Conservation (phyloP, 306 rosid genomes). For the Parietaria judaica region DNA sequence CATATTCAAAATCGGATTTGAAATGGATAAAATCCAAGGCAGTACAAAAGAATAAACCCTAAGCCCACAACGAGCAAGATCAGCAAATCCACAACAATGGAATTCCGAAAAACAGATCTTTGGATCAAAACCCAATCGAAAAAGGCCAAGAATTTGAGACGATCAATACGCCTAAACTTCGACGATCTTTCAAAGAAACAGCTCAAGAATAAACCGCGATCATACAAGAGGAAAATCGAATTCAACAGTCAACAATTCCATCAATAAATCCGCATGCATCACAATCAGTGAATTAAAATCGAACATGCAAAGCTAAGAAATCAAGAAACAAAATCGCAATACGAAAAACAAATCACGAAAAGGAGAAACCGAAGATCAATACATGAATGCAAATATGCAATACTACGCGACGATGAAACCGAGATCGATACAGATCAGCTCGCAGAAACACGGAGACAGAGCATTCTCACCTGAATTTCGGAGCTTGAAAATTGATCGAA, state of each 20-base stretch:
- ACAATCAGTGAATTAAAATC: not conserved
- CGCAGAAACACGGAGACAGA: not conserved
- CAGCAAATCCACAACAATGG: not conserved
- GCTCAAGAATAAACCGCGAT: not conserved
- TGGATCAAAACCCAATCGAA: constrained; percentile 13
- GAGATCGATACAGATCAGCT: constrained; percentile 14
- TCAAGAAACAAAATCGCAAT: constrained; percentile 15
- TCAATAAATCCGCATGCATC: constrained; percentile 4
- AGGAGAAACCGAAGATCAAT: constrained; percentile 10
- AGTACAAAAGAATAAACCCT: constrained; percentile 1
- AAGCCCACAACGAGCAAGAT: not conserved
- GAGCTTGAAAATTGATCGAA: not conserved
- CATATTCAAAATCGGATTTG: constrained; percentile 28
- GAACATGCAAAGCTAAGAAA: constrained; percentile 12
- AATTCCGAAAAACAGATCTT: constrained; percentile 14
- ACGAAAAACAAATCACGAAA: constrained; percentile 1
- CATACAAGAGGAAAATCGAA: not conserved
- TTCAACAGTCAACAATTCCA: not conserved
- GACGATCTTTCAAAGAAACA: not conserved
- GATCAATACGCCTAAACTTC: not conserved
- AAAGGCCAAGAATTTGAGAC: not conserved
- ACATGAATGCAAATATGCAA: not conserved
- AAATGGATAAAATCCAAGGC: constrained; percentile 15
- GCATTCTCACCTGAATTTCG: not conserved
- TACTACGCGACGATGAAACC: not conserved